Percentiles rank a stretch among this genome's conserved stretches.
Evolutionary conservation across 495 filamentous ascomycete genomes (phyloP).

Genomic region (Pyronema domesticum): DNA sequence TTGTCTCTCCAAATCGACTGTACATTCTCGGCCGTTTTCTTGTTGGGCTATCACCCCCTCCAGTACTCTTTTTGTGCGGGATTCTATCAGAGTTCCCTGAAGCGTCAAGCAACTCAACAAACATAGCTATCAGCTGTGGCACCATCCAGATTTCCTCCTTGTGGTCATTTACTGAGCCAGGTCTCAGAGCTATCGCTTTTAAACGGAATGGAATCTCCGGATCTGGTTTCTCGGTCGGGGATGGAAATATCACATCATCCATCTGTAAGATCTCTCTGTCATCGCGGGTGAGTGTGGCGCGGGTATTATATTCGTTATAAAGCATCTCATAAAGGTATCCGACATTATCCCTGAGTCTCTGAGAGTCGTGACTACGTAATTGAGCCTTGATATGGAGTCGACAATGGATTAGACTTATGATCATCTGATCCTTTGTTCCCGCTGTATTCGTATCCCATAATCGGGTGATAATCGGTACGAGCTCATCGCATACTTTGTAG

Average conservation of each 20-base stretch:
- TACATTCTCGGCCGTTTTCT: conserved; percentile 46
- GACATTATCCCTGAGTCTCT: conserved; percentile 21
- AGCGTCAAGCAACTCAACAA: conserved; percentile 17
- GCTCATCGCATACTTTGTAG: conserved; percentile 34
- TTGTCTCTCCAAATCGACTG: conserved; percentile 40
- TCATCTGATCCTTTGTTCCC: conserved; percentile 39
- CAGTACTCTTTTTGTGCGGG: not conserved
- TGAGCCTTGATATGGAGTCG: conserved; percentile 39
- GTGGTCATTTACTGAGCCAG: conserved; percentile 6
- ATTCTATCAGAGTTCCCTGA: conserved; percentile 6
- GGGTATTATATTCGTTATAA: conserved; percentile 46
- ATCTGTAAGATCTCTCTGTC: conserved; percentile 57
- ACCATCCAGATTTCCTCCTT: conserved; percentile 23
- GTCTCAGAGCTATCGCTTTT: conserved; percentile 27
- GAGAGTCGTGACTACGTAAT: conserved; percentile 17
- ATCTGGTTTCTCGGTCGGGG: conserved; percentile 30
- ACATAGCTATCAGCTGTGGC: conserved; percentile 8
- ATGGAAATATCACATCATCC: conserved; percentile 48
- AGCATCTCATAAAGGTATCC: conserved; percentile 44
- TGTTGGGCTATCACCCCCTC: conserved; percentile 16
- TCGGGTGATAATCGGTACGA: conserved; percentile 52
- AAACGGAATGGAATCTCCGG: conserved; percentile 33
- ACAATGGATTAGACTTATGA: conserved; percentile 50
- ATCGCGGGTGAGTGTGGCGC: conserved; percentile 33
- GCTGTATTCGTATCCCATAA: conserved; percentile 57